Base-by-base conservation (phyloP, 306 rosid species). In the Citrullus colocynthis region DNA sequence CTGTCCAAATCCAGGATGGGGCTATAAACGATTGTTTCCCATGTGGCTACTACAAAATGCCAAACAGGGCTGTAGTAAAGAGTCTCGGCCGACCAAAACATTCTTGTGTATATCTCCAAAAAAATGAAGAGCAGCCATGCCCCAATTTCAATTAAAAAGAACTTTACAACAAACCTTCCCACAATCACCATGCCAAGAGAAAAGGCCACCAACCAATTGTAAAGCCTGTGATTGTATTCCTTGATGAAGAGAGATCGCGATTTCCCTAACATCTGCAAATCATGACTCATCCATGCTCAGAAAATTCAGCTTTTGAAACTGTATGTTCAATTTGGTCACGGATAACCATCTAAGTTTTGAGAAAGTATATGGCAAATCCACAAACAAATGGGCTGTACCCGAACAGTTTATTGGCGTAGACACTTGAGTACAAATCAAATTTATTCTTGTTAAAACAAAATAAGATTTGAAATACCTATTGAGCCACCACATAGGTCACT, bases 131-230 rank as follows among this genome's bases (percentile, higher is more conserved):
- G 95, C 51, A 87, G 62, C 98, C 98, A 95, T 10, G 93, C 97
- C 80, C 93, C 97, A 48, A 95, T 84, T 87, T 95, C 97, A 24
- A 95, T 78, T 87, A 95, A 81, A 60, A 92, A 69, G 83, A 90
- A 92, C 84, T 92, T 92, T 66, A 92, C 78, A 67, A 95, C 69
- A 77, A 95, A 92, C 81, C 98, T 92, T 61, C 98, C 97, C 59
- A 95, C 85, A 54, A 88, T 96, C 57, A 95, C 97, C 97, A 92
- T 90, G 74, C 84, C 88, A 64, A 95, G 90, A 48, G 98, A 90
- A 88, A 92, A 95, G 76, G 91, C 90, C 83, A 95, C 98, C 96
- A 92, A 78, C 98, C 98, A 92, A 89, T 90, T 95, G 88, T 92
- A 95, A 81, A 95, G 96, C 78, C 91, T 86, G 82, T 89, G 91